Conservation (phyloP, 1,139 yeast genomes). For the Geotrichum carabidarum region DNA sequence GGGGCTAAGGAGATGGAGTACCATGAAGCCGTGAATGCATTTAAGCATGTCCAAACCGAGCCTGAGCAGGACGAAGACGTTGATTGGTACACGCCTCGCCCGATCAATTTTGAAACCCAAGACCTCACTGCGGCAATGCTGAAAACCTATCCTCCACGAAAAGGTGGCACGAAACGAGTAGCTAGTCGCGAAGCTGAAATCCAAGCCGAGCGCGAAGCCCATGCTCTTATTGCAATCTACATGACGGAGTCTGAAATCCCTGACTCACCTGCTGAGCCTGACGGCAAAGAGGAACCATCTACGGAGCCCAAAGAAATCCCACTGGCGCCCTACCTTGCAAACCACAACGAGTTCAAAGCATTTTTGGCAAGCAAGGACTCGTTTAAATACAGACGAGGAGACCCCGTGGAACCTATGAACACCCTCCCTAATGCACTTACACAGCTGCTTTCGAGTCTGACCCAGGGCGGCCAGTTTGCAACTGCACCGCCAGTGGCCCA, state of each 20-base stretch:
- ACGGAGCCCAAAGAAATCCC: slow-evolving; percentile 21
- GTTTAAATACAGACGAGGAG: slow-evolving; percentile 1
- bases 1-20: slow-evolving; percentile 31
- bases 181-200: slow-evolving; percentile 30
- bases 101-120: slow-evolving; percentile 26
- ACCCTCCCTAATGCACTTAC: not conserved
- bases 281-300: slow-evolving; percentile 11
- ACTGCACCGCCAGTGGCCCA: not conserved
- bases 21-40: slow-evolving; percentile 32
- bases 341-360: slow-evolving; percentile 16
- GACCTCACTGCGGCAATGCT: slow-evolving; percentile 17
- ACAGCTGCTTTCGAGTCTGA: not conserved
- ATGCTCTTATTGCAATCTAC: slow-evolving; percentile 30
- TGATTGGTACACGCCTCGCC: slow-evolving; percentile 34
- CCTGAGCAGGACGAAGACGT: slow-evolving; percentile 30
- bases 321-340: slow-evolving; percentile 18
- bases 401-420: not conserved
- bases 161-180: slow-evolving; percentile 33
- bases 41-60: slow-evolving; percentile 19
- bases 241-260: slow-evolving; percentile 31
- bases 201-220: slow-evolving; percentile 31
- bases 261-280: slow-evolving; percentile 32
- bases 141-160: slow-evolving; percentile 26
- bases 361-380: slow-evolving; percentile 7
- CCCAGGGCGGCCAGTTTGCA: not conserved